Conservation (phyloP, 2,329 filamentous ascomycete genomes). For the Xylariomycetidae sp. region DNA sequence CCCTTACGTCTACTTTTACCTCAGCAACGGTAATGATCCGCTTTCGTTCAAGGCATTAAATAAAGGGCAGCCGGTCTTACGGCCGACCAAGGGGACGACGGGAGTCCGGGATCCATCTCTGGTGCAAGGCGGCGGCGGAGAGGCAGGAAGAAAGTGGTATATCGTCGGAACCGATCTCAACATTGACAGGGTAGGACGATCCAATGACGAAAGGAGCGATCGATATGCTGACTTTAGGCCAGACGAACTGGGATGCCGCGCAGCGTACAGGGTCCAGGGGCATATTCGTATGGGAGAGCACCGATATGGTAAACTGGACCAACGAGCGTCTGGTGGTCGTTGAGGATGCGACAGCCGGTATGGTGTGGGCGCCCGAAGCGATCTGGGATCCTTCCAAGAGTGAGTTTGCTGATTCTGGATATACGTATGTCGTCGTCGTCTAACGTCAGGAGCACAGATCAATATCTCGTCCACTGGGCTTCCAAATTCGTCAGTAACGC, state of each 20-base stretch:
- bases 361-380: constrained; percentile 55
- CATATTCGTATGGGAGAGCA: constrained; percentile 53
- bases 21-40: constrained; percentile 47
- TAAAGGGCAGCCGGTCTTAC: constrained; percentile 40
- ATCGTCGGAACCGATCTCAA: constrained; percentile 51
- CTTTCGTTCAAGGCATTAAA: constrained; percentile 46
- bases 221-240: constrained; percentile 5
- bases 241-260: constrained; percentile 49
- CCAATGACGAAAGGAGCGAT: background rate
- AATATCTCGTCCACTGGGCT: constrained; percentile 44
- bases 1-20: constrained; percentile 49
- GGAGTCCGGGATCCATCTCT: constrained; percentile 50
- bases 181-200: constrained; percentile 36
- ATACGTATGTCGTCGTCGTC: no score
- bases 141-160: constrained; percentile 49
- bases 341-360: constrained; percentile 48
- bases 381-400: constrained; percentile 45
- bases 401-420: no score
- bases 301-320: constrained; percentile 45
- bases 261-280: constrained; percentile 46
- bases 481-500: constrained; percentile 38
- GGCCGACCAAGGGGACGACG: constrained; percentile 44
- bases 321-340: constrained; percentile 44
- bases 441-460: constrained; percentile 25
- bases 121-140: constrained; percentile 39